Conservation (phyloP, 768 basidiomycete genomes). For the Amanita muscaria region DNA sequence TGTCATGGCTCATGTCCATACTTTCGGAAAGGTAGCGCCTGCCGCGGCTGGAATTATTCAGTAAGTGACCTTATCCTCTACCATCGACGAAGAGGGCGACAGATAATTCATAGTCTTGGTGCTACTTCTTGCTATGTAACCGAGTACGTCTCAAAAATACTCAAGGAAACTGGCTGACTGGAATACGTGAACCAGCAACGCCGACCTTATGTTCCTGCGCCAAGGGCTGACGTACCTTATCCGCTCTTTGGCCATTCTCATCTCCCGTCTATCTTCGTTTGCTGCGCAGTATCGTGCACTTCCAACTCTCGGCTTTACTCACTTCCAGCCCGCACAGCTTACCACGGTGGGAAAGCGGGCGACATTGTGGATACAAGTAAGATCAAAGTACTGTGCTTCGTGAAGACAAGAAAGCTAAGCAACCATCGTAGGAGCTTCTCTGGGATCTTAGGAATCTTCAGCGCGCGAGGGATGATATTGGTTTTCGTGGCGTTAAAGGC, state of each 20-base stretch:
- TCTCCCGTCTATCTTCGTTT: conserved; percentile 80
- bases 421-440: conserved; percentile 59
- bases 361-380: conserved; percentile 90
- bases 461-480: conserved; percentile 83
- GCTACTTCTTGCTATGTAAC: conserved; percentile 99
- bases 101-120: conserved; percentile 51
- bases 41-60: conserved; percentile 96
- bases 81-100: not conserved
- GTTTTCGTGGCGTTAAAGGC: conserved; percentile 98
- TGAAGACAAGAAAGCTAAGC: too few species aligned
- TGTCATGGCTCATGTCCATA: conserved; percentile 99
- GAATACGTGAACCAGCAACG: conserved; percentile 67
- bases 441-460: conserved; percentile 95
- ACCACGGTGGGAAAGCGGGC: conserved; percentile 97
- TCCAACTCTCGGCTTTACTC: conserved; percentile 95
- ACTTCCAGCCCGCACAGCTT: conserved; percentile 97
- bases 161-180: not conserved
- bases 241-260: conserved; percentile 81
- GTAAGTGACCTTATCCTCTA: conserved; percentile 31
- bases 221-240: conserved; percentile 79
- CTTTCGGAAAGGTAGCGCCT: conserved; percentile 88
- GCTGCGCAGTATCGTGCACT: conserved; percentile 80
- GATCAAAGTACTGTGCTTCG: conserved; percentile 9
- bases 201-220: conserved; percentile 95
- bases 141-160: conserved; percentile 43